These are phyloP conservation scores for Maudiozyma turicensis DNA, from an alignment of 805 yeast species.

Conservation along the genomic window DNA sequence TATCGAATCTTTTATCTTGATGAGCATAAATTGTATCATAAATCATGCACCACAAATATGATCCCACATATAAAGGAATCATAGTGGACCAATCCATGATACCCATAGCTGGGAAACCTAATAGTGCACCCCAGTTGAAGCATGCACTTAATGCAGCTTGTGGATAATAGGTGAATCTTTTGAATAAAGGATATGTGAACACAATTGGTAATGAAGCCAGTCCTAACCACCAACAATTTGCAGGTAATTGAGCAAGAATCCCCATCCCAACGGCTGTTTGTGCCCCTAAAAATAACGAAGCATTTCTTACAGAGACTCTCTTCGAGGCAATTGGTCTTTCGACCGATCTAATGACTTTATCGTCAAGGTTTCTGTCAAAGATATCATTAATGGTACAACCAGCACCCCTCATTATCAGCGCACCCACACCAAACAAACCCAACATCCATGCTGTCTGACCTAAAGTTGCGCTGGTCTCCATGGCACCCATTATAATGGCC, in stretches of 20 bases:
- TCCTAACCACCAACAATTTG: slow-evolving; percentile 74
- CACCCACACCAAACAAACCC: slow-evolving; percentile 70
- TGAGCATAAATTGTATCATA: slow-evolving; percentile 97
- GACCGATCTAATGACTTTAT: slow-evolving; percentile 76
- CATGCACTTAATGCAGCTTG: slow-evolving; percentile 73
- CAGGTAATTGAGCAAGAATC: slow-evolving; percentile 63
- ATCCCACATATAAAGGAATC: slow-evolving; percentile 65
- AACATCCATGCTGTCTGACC: slow-evolving; percentile 51
- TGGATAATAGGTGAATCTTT: slow-evolving; percentile 92
- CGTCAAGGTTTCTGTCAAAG: slow-evolving; percentile 73
- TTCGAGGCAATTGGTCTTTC: slow-evolving; percentile 93
- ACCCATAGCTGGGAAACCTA: slow-evolving; percentile 96
- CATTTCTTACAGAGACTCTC: slow-evolving; percentile 60
- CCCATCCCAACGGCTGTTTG: slow-evolving; percentile 69
- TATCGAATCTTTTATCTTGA: slow-evolving; percentile 86
- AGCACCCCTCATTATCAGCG: slow-evolving; percentile 91
- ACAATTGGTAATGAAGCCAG: slow-evolving; percentile 73
- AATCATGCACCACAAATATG: slow-evolving; percentile 87
- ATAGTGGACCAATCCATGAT: slow-evolving; percentile 69
- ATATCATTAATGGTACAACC: slow-evolving; percentile 95
- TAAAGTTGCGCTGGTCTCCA: slow-evolving; percentile 58
- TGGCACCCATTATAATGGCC: slow-evolving; percentile 89
- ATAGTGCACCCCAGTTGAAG: slow-evolving; percentile 88
- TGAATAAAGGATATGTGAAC: slow-evolving; percentile 83
- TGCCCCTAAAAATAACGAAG: slow-evolving; percentile 57